Conservation (phyloP, 768 basidiomycete species). For the Suillus alpinus region DNA sequence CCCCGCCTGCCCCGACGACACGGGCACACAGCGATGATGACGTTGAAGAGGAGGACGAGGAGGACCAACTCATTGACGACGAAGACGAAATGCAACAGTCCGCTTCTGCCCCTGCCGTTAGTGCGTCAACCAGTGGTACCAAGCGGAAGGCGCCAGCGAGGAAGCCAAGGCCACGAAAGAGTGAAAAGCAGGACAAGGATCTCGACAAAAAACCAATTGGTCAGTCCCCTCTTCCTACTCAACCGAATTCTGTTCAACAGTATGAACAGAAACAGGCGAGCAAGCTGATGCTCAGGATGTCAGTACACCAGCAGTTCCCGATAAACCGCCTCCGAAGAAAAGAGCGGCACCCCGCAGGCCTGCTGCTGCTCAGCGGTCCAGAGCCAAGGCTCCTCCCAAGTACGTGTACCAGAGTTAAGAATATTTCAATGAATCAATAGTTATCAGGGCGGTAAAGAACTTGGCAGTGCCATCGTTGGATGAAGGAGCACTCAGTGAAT, state of each 20-base stretch:
- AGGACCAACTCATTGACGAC: slow-evolving; percentile 81
- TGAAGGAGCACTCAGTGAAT: slow-evolving; percentile 60
- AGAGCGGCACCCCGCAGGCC: slow-evolving; percentile 45
- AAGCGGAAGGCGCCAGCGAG: slow-evolving; percentile 48
- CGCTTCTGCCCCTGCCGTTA: slow-evolving; percentile 24
- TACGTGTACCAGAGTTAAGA: slow-evolving; percentile 13
- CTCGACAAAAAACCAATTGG: slow-evolving; percentile 44
- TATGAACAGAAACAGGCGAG: slow-evolving; percentile 28
- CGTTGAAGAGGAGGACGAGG: slow-evolving; percentile 63
- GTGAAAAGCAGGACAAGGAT: slow-evolving; percentile 43
- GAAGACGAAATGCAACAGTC: slow-evolving; percentile 39
- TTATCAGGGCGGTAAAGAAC: slow-evolving; percentile 28
- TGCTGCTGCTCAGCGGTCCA: slow-evolving; percentile 34
- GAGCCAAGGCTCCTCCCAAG: slow-evolving; percentile 30
- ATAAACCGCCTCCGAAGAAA: slow-evolving; percentile 47
- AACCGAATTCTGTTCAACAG: slow-evolving; percentile 12
- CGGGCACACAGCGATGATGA: slow-evolving; percentile 42
- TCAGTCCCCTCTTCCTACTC: slow-evolving; percentile 25
- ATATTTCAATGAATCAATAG: not conserved
- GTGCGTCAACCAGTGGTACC: slow-evolving; percentile 34
- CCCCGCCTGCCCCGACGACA: slow-evolving; percentile 16
- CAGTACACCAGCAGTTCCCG: slow-evolving; percentile 17
- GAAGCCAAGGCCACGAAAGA: slow-evolving; percentile 55
- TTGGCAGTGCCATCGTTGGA: slow-evolving; percentile 39
- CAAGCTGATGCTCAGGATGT: slow-evolving; percentile 18